These are phyloP conservation scores for Auricularia cornea DNA, from an alignment of 768 basidiomycete species.

Conservation along the genomic window DNA sequence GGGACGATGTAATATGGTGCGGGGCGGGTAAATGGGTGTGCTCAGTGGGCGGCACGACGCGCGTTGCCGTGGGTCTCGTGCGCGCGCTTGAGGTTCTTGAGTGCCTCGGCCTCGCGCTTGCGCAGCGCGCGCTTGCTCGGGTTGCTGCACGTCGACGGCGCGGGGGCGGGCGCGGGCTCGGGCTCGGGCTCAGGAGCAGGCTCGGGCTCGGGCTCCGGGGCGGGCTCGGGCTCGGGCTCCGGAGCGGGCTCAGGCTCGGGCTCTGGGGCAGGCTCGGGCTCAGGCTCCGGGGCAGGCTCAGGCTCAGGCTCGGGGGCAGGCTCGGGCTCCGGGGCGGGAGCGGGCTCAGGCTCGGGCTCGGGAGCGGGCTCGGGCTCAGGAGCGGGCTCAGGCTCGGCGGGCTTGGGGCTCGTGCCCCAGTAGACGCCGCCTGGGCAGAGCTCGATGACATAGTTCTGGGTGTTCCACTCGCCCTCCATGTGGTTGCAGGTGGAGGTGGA, in stretches of 20 bases:
- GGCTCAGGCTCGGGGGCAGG: not conserved
- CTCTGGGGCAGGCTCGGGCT: no score
- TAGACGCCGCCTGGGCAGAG: conserved; percentile 8
- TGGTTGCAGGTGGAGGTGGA: conserved; percentile 6
- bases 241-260: no score
- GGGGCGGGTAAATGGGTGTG: not conserved
- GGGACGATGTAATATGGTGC: not conserved
- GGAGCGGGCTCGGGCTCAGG: not conserved
- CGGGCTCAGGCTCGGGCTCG: not conserved
- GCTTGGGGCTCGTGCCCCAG: not conserved
- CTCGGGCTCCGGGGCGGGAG: not conserved
- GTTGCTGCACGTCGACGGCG: conserved; percentile 3
- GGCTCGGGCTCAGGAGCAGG: no score
- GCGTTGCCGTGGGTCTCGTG: not conserved
- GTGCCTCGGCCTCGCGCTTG: conserved; percentile 7
- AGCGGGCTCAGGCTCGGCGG: not conserved
- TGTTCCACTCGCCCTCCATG: conserved; percentile 2
- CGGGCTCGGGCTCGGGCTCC: no score
- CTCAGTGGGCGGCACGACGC: not conserved
- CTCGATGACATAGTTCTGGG: conserved; percentile 7
- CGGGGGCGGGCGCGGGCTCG: not conserved
- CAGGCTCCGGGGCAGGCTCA: not conserved
- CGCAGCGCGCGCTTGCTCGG: conserved; percentile 18
- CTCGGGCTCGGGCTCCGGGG: no score
- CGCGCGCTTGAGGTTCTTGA: not conserved